These are phyloP conservation scores for Claviceps fusiformis DNA, from an alignment of 2,329 filamentous ascomycete species.

Conservation along the genomic window DNA sequence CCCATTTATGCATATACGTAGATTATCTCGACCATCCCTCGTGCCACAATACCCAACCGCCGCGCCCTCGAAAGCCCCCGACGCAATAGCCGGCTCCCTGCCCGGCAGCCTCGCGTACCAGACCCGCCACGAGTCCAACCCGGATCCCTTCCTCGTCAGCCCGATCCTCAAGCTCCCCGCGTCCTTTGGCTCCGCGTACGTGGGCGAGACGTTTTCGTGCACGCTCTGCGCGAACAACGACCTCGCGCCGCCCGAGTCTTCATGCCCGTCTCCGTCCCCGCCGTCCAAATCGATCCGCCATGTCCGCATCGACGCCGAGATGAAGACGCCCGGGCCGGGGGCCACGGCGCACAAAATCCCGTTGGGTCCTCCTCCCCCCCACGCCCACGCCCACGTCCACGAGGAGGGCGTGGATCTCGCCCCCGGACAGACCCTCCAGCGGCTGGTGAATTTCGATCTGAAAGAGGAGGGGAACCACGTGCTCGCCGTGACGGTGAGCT, in stretches of 20 bases:
- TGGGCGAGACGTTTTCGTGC: slow-evolving; percentile 89
- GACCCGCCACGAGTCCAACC: slow-evolving; percentile 29
- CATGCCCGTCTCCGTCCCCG: slow-evolving; percentile 4
- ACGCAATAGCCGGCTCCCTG: slow-evolving; percentile 16
- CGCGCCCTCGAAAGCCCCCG: slow-evolving; percentile 30
- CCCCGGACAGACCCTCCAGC: slow-evolving; percentile 59
- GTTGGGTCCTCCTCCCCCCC: slow-evolving; percentile 31
- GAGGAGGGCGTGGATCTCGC: slow-evolving; percentile 31
- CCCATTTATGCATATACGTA: slow-evolving; percentile 19
- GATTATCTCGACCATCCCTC: slow-evolving; percentile 70
- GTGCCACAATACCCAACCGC: slow-evolving; percentile 55
- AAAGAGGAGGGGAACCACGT: slow-evolving; percentile 93
- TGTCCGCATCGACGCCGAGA: slow-evolving; percentile 76
- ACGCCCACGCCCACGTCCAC: too few species aligned
- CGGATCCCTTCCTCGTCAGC: slow-evolving; percentile 43
- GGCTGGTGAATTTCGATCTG: slow-evolving; percentile 71
- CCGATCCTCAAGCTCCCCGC: slow-evolving; percentile 71
- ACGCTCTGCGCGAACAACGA: slow-evolving; percentile 96
- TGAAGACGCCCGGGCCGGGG: slow-evolving; percentile 67
- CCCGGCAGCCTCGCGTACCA: slow-evolving; percentile 64
- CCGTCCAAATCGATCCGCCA: slow-evolving; percentile 50
- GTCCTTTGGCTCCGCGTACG: slow-evolving; percentile 86
- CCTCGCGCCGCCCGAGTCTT: slow-evolving; percentile 4
- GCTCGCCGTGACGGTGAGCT: slow-evolving; percentile 82
- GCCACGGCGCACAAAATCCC: slow-evolving; percentile 47